phyloP scores from a whole-genome alignment of 495 filamentous ascomycete species.

The Evernia prunastri region DNA sequence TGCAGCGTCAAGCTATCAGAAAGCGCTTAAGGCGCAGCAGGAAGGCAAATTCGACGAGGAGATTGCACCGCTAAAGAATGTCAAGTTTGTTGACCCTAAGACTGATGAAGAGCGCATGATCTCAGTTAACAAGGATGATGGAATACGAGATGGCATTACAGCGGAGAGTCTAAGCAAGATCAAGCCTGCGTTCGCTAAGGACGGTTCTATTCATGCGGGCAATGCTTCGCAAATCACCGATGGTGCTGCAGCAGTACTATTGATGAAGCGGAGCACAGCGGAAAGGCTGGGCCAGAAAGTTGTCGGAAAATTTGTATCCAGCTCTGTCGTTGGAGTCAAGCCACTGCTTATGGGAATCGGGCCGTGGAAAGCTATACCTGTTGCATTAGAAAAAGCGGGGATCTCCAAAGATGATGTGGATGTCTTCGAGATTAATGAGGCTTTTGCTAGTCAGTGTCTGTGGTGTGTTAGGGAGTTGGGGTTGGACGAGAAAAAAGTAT shows the following conservation, averaged over 20 bases:
- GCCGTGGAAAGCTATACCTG: constrained; percentile 92
- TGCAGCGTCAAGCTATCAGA: constrained; percentile 82
- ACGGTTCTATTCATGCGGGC: constrained; percentile 89
- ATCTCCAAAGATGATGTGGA: constrained; percentile 88
- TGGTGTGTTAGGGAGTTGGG: constrained; percentile 89
- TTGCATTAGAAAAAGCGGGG: constrained; percentile 78
- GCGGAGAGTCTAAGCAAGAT: constrained; percentile 83
- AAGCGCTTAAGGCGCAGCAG: constrained; percentile 79
- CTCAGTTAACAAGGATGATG: constrained; percentile 80
- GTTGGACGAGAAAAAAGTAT: constrained; percentile 50
- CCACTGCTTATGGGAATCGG: constrained; percentile 94
- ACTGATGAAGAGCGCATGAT: constrained; percentile 78
- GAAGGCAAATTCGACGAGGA: constrained; percentile 88
- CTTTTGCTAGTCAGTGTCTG: constrained; percentile 90
- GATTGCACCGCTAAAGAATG: constrained; percentile 70
- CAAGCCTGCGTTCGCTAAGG: constrained; percentile 82
- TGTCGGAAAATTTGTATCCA: constrained; percentile 81
- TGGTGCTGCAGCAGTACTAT: constrained; percentile 86
- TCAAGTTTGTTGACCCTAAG: constrained; percentile 84
- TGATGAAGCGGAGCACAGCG: constrained; percentile 93
- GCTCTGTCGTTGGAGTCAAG: constrained; percentile 79
- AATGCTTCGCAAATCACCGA: constrained; percentile 95
- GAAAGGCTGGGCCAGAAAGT: constrained; percentile 81
- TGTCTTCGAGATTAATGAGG: constrained; percentile 99
- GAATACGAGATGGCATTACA: constrained; percentile 79